These are phyloP conservation scores for Rosa multiflora DNA, from an alignment of 306 rosid genomes.

Conservation along the genomic window DNA sequence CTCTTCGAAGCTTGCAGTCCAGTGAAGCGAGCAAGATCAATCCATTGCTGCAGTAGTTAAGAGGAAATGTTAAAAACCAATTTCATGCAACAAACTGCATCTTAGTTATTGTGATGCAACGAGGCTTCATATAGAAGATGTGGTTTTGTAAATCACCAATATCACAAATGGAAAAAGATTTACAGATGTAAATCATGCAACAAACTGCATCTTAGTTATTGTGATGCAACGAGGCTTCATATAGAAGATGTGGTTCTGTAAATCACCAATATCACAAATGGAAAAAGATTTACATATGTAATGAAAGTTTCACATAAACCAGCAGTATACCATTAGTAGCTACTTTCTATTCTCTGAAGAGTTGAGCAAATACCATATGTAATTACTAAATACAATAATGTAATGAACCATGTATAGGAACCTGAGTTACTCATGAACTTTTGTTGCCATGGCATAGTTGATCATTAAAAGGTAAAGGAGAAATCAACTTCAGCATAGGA, in stretches of 20 bases:
- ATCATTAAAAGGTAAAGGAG: neutral
- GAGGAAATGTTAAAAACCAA: conserved; percentile 12
- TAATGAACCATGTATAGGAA: neutral
- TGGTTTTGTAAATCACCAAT: neutral
- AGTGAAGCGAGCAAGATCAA: conserved; percentile 78
- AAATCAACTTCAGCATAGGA: neutral
- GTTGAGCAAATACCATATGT: neutral
- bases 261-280: neutral
- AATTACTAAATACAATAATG: conserved; percentile 12
- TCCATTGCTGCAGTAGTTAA: conserved; percentile 83
- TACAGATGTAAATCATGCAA: neutral
- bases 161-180: neutral
- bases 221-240: neutral
- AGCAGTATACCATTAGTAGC: neutral
- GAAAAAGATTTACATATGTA: neutral
- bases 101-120: neutral
- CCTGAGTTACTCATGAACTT: no score
- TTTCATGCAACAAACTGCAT: conserved; percentile 3
- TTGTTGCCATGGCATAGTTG: neutral
- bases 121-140: neutral
- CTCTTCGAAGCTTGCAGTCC: conserved; percentile 75
- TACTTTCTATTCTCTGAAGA: neutral
- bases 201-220: conserved; percentile 6
- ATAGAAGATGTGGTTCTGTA: neutral
- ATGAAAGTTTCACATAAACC: neutral